phyloP scores from a whole-genome alignment of 1,284 basidiomycete species.

The Trichosporon sp. region DNA sequence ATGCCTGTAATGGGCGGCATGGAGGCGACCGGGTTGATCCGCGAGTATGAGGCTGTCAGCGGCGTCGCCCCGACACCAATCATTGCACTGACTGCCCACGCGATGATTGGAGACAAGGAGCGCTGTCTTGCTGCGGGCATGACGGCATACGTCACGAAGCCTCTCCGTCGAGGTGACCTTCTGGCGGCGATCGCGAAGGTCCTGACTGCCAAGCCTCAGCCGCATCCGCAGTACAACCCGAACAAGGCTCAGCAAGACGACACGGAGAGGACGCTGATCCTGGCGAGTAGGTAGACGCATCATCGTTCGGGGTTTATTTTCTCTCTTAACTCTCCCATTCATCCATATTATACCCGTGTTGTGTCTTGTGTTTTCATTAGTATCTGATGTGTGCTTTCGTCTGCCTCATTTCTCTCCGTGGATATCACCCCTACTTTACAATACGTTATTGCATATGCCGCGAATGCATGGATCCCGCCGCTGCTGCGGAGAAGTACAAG shows the following conservation, averaged over 20 bases:
- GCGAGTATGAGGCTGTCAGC: constrained; percentile 69
- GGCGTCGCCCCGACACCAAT: constrained; percentile 77
- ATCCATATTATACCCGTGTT: neutral
- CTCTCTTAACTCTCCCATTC: neutral
- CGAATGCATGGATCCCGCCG: neutral
- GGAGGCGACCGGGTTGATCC: constrained; percentile 54
- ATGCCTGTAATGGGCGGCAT: constrained; percentile 78
- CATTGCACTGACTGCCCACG: constrained; percentile 73
- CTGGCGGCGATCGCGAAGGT: constrained; percentile 48
- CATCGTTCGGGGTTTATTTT: neutral
- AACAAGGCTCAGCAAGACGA: constrained; percentile 12
- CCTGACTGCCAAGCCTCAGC: constrained; percentile 25
- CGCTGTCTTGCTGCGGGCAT: constrained; percentile 79
- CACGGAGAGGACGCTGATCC: constrained; percentile 15
- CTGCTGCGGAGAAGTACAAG: neutral
- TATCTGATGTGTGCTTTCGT: neutral
- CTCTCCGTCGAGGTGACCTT: constrained; percentile 43
- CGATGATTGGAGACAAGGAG: constrained; percentile 93
- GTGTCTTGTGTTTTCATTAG: neutral
- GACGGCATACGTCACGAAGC: constrained; percentile 24
- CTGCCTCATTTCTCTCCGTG: neutral
- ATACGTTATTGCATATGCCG: neutral
- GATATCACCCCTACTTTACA: neutral
- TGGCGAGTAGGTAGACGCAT: constrained; percentile 14
- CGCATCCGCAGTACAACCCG: neutral